Evolutionary conservation across 75 land plant genomes (phyloP), one percentile per base, ranked within the genome.

Genomic region (Sequoia sempervirens): DNA sequence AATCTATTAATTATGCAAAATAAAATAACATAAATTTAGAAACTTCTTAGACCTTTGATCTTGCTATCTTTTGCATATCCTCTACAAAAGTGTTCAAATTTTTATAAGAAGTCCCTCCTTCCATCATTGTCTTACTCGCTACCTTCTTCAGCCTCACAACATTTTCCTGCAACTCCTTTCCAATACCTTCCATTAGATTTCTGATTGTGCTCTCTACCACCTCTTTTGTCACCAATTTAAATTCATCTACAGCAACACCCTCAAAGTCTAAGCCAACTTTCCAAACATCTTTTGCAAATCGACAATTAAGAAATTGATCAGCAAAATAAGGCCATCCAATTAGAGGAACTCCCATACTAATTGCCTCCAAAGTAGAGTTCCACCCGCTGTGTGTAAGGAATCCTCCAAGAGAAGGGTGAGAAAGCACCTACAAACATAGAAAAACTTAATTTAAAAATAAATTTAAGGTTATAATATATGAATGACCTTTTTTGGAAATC

Each of bases 361-460:
- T 79, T 50, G 82, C 43, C 80, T 86, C 86, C 50, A 86, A 47
- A 32, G 37, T 10, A 12, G 87, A 86, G 36, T 84, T 86, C 87
- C 87, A 86, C 32, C 87, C 87, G 46, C 37, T 37, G 69, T 86
- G 87, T 3, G 86, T 53, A 17, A 86, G 47, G 37, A 86, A 86
- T 54, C 68, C 87, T 73, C 86, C 87, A 5, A 84, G 20, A 53
- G 81, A 83, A n/a, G 34, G 87, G 66, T 86, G 86, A 37, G 86
- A 61, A 23, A 86, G 86, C 37, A 84, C 41, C 20, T 58, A 5
- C 26, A 20, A 20, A 18, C 64, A 4, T 18, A 18, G 23, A 0
- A 58, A 20, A 58, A 18, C 2, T 58, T 18, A 0, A 46, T 9
- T 46, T 46, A 46, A 46, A 46, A 46, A 46, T 9, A 46, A 6